These are phyloP conservation scores for Elsinoe ampelina DNA, from an alignment of 2,329 filamentous ascomycete species.

Conservation along the genomic window DNA sequence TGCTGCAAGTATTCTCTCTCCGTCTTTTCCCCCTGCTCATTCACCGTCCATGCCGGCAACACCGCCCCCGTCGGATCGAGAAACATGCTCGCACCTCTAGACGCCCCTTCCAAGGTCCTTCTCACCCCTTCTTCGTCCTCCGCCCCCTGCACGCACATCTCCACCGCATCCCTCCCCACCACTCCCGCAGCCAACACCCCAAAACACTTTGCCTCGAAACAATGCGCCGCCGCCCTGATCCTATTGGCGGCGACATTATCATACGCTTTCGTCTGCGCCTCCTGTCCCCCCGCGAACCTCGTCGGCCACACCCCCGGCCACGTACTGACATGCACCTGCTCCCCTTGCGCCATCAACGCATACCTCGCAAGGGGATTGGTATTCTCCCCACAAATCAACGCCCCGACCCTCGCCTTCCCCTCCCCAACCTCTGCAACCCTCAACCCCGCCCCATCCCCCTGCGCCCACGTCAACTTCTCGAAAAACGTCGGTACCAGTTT, in stretches of 20 bases:
- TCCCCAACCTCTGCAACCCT: constrained; percentile 35
- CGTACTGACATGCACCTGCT: constrained; percentile 47
- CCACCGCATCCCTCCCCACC: constrained; percentile 34
- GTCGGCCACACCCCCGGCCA: constrained; percentile 51
- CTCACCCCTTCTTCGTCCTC: constrained; percentile 23
- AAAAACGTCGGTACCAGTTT: constrained; percentile 50
- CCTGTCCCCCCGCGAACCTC: too few relatives aligned
- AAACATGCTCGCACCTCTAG: constrained; percentile 41
- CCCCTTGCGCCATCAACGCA: constrained; percentile 44
- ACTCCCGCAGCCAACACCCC: constrained; percentile 42
- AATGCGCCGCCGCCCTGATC: constrained; percentile 45
- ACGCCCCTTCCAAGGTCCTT: constrained; percentile 30
- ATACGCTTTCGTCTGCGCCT: too few relatives aligned
- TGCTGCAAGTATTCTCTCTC: constrained; percentile 33
- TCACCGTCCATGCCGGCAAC: constrained; percentile 31
- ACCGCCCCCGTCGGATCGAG: constrained; percentile 42
- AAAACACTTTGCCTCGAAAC: constrained; percentile 51
- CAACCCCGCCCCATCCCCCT: constrained; percentile 44
- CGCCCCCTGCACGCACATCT: constrained; percentile 24
- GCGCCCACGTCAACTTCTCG: constrained; percentile 47
- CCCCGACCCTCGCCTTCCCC: constrained; percentile 38
- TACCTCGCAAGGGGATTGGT: constrained; percentile 49
- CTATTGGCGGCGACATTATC: constrained; percentile 47
- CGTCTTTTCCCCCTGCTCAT: constrained; percentile 20
- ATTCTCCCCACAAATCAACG: constrained; percentile 49